phyloP scores from a whole-genome alignment of 2,329 filamentous ascomycete genomes.

The Scedosporium dehoogii region DNA sequence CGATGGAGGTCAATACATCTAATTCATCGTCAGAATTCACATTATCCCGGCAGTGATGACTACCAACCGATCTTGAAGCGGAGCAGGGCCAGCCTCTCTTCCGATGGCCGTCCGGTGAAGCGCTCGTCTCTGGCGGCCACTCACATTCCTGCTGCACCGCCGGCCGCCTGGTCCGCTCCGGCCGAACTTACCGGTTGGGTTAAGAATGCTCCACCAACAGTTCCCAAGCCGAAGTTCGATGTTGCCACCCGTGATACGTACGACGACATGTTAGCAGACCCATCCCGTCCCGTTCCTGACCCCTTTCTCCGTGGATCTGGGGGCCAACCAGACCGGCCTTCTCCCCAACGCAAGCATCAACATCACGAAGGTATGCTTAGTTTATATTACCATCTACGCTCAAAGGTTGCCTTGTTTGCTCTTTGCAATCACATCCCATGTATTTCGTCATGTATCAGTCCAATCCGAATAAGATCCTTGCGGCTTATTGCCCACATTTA shows the following conservation, averaged over 20 bases:
- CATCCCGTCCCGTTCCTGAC: not conserved
- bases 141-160: not conserved
- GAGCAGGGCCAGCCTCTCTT: not conserved
- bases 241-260: no score
- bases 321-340: not conserved
- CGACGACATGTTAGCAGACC: not conserved
- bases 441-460: no score
- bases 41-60: not conserved
- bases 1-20: not conserved
- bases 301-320: not conserved
- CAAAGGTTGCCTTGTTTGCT: not conserved
- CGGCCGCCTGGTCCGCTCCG: not conserved
- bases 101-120: not conserved
- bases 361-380: not conserved
- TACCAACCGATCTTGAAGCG: not conserved
- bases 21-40: not conserved
- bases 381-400: not conserved
- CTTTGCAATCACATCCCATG: not conserved
- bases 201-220: no score
- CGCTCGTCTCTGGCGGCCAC: not conserved
- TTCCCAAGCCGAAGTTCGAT: no score
- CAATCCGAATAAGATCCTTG: no score
- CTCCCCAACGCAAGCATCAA: not conserved
- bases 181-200: not conserved
- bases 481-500: no score